Conservation (phyloP, 306 rosid species). For the Lupinus albus region DNA sequence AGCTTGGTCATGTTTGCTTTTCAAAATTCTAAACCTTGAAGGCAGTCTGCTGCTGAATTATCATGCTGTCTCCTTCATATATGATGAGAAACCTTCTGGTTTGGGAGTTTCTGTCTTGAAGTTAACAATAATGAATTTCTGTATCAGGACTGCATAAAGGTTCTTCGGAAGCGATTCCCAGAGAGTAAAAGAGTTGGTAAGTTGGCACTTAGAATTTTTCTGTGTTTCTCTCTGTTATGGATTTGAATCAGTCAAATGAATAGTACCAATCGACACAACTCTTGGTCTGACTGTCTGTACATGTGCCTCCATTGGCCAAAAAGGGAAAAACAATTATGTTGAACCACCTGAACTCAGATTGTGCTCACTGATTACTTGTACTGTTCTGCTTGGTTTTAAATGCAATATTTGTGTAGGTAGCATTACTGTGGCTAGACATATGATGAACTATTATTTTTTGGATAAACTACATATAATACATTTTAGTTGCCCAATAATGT, state of each 20-base stretch:
- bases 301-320: neutral
- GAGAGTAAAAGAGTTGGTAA: slow-evolving; percentile 98
- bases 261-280: slow-evolving; percentile 15
- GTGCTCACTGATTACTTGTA: neutral
- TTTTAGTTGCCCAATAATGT: neutral
- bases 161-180: slow-evolving; percentile 73
- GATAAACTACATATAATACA: neutral
- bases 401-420: slow-evolving; percentile 7
- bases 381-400: slow-evolving; percentile 8
- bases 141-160: slow-evolving; percentile 77
- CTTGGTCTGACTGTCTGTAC: neutral
- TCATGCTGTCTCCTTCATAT: neutral
- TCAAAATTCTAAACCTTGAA: slow-evolving; percentile 23
- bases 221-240: slow-evolving; percentile 10
- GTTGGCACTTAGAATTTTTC: slow-evolving; percentile 40
- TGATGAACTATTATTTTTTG: neutral
- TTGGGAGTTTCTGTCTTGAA: slow-evolving; percentile 37
- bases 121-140: slow-evolving; percentile 38
- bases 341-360: neutral
- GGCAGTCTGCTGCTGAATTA: slow-evolving; percentile 13
- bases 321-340: neutral
- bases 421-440: slow-evolving; percentile 10
- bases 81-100: slow-evolving; percentile 22
- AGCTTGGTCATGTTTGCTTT: slow-evolving; percentile 25
- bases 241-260: slow-evolving; percentile 32